Evolutionary conservation across 1,139 yeast species (phyloP).

Genomic region (Zygosaccharomyces pseudobailii): DNA sequence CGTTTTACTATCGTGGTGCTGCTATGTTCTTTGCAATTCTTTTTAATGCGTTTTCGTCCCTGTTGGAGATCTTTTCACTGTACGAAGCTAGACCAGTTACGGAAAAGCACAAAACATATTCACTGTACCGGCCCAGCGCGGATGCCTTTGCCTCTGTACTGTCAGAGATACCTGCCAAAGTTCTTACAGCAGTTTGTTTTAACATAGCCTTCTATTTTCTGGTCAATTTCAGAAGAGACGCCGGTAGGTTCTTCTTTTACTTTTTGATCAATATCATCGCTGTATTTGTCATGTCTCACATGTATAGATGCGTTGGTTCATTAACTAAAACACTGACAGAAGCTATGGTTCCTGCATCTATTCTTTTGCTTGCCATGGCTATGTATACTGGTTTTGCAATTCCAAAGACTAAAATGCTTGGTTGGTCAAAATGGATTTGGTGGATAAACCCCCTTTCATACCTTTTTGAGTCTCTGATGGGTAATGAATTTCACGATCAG

Average conservation of each 20-base stretch:
- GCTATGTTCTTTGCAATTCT: slow-evolving; percentile 72
- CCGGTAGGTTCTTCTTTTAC: slow-evolving; percentile 69
- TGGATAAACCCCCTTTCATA: slow-evolving; percentile 69
- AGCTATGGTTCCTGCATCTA: slow-evolving; percentile 73
- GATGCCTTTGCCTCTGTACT: slow-evolving; percentile 67
- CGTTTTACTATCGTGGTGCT: slow-evolving; percentile 66
- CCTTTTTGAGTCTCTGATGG: slow-evolving; percentile 63
- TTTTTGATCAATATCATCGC: slow-evolving; percentile 49
- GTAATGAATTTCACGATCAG: slow-evolving; percentile 44
- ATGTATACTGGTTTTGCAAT: slow-evolving; percentile 73
- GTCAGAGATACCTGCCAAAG: slow-evolving; percentile 63
- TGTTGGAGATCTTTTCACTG: slow-evolving; percentile 65
- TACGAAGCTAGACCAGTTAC: slow-evolving; percentile 71
- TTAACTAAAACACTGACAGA: slow-evolving; percentile 53
- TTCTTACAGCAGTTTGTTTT: slow-evolving; percentile 51
- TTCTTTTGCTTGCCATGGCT: slow-evolving; percentile 53
- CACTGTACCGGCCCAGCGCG: slow-evolving; percentile 72
- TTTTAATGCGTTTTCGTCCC: slow-evolving; percentile 70
- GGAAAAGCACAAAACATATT: slow-evolving; percentile 73
- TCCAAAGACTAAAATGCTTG: slow-evolving; percentile 62
- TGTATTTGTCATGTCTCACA: slow-evolving; percentile 62
- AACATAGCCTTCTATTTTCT: slow-evolving; percentile 62
- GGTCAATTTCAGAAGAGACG: slow-evolving; percentile 58
- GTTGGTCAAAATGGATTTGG: slow-evolving; percentile 80
- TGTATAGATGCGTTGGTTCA: slow-evolving; percentile 70